Base-by-base conservation (phyloP, 352 stramenopile genomes). In the Peronosclerospora sorghi region DNA sequence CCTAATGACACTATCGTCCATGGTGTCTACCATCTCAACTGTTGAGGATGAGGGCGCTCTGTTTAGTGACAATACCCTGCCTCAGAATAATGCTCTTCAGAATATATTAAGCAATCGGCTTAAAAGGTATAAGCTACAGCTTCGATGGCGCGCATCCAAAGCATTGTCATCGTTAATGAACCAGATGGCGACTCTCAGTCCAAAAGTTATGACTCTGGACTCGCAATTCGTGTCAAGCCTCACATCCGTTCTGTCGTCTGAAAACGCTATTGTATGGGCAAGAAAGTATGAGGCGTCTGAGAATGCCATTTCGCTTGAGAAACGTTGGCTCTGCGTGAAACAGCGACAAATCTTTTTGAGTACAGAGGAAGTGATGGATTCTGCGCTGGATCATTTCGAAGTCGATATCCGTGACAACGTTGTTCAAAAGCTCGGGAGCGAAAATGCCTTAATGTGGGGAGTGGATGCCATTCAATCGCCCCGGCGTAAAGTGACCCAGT, bases 401-500 rank as follows among this genome's bases (percentile, higher is more conserved):
- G 32, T 28, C 13, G 32, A 59, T 6, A 71, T 80, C 14, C 56
- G 74, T 29, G 62, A 90, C 6, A 45, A 83, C 50, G 76, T 86
- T 14, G 63, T 91, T 0, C 50, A 53, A 8, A 83, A 81, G n/a
- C 59, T 93, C 6, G 74, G 70, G 0, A 70, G 66, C 24, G 73
- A 89, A 45, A 90, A 93, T 34, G 81, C 73, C 0, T 38, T 93
- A 15, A 87, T 65, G 7, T 93, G 81, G 81, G 78, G 74, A 7
- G 66, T 84, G 3, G 78, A 91, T 55, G 78, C 76, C 1, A 81
- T 93, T 8, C 81, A 93, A 35, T 89, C 76, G 0, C 81, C 81
- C 30, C 60, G 76, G 3, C 70, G 70, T 5, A 79, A 67, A 38
- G 49, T 64, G 4, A 63, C 26, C 23, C 54, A 56, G 37, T 43